Base-by-base conservation (phyloP, 192 early-diverging fungal species). In the Coemansia sp. region DNA sequence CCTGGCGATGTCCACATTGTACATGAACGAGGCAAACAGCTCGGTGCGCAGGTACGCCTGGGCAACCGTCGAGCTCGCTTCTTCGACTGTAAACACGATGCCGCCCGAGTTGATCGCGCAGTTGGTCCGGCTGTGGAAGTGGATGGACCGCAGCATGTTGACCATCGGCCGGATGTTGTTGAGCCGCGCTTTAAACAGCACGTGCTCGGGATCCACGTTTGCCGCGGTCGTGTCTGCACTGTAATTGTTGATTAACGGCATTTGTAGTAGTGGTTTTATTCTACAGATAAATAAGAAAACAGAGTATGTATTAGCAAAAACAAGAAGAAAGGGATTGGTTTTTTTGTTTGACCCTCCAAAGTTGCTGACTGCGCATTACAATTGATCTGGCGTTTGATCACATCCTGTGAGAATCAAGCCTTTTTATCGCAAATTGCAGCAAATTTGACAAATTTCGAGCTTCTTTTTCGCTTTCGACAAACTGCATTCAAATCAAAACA, bases 111-210 rank as follows among this genome's bases (percentile, higher is more conserved):
- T 79, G 23, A 79, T 79, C 21, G 71, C 59, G 51, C 76, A 79
- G 1, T 47, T 40, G n/a, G 63, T 56, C 12, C 76, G 65, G 24
- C 60, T 63, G 24, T 59, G 47, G 46, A 79, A 79, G 33, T 63
- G 38, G 42, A 85, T 69, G 38, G 81, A 77, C 30, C 67, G 63
- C 28, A 83, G 73, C 73, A 83, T 71, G 46, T 81, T 77, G 19
- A 80, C 82, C n/a, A 85, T 56, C 0, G 81, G 71, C 6, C 75
- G 69, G 25, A 81, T 70, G 60, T 81, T 81, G 44, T 65, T 67
- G 6, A 77, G 47, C 14, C 62, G 58, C n/a, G 73, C 80, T n/a
- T 46, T 68, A 14, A 79, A 73, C 19, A 71, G 50, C 7, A 44
- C 44, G 4, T 47, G 25, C 8, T 56, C 60, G 5, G 56, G 48